Percentiles rank a stretch among this genome's conserved stretches.
Evolutionary conservation across 169 alveolate species (phyloP).

Genomic region (Eimeria praecox): DNA sequence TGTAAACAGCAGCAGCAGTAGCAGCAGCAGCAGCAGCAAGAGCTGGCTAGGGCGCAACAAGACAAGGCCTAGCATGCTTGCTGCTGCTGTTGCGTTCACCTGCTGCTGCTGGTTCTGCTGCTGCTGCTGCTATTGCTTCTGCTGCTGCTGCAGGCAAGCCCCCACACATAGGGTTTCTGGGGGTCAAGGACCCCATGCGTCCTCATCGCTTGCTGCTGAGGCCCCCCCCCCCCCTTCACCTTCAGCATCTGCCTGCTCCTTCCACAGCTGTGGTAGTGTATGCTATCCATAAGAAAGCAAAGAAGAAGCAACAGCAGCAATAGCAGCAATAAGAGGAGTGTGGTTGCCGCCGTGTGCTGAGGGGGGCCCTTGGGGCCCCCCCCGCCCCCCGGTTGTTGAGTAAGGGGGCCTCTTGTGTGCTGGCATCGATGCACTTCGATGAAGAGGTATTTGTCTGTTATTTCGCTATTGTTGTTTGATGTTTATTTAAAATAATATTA

Average conservation of each 20-base stretch:
- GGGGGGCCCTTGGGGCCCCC: no score
- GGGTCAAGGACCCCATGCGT: not conserved
- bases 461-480: no score
- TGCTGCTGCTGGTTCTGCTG: not conserved
- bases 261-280: not conserved
- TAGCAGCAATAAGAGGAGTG: no score
- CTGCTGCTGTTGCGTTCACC: not conserved
- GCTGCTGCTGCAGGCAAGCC: slow-evolving; percentile 8
- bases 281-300: not conserved
- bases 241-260: no score
- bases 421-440: no score
- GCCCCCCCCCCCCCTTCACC: no score
- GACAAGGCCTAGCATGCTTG: not conserved
- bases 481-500: no score
- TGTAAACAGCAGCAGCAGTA: slow-evolving; percentile 8
- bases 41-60: not conserved
- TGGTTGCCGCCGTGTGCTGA: no score
- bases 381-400: no score
- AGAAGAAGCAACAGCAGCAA: no score
- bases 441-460: no score
- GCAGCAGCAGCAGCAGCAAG: slow-evolving; percentile 47
- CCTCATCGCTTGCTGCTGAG: not conserved
- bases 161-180: not conserved
- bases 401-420: no score
- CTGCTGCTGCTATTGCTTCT: not conserved